Percentiles rank a stretch among this genome's conserved stretches.
These are phyloP conservation scores for Candida ponderosae DNA, from an alignment of 805 yeast genomes.

Conservation along the genomic window DNA sequence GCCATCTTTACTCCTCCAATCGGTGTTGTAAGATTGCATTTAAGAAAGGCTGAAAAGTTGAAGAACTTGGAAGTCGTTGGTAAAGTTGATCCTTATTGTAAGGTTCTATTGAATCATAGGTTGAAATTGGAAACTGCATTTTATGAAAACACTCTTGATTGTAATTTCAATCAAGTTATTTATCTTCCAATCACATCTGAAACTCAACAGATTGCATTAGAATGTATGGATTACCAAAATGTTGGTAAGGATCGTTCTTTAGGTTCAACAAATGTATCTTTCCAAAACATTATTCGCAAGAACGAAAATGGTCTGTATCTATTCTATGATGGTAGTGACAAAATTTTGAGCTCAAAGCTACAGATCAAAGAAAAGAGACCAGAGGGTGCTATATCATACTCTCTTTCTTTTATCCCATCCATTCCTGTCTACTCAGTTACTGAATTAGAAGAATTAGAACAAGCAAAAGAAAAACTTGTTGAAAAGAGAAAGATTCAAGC, in stretches of 20 bases:
- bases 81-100: conserved; percentile 68
- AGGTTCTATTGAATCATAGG: conserved; percentile 50
- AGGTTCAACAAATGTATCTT: conserved; percentile 48
- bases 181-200: conserved; percentile 56
- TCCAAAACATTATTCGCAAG: conserved; percentile 40
- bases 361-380: conserved; percentile 30
- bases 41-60: conserved; percentile 45
- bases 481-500: conserved; percentile 25
- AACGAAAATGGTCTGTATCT: conserved; percentile 37
- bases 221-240: conserved; percentile 60
- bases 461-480: conserved; percentile 30
- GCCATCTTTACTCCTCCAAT: conserved; percentile 47
- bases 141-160: conserved; percentile 45
- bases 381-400: conserved; percentile 43
- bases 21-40: conserved; percentile 56
- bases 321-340: conserved; percentile 44
- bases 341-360: conserved; percentile 28
- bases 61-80: conserved; percentile 60
- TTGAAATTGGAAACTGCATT: conserved; percentile 46
- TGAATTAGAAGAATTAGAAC: conserved; percentile 42
- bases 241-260: conserved; percentile 55
- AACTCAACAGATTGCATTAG: conserved; percentile 50
- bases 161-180: conserved; percentile 49
- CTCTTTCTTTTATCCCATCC: conserved; percentile 59
- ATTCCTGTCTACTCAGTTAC: conserved; percentile 53